Conservation (phyloP, 768 basidiomycete genomes). For the Mycena leptocephala region DNA sequence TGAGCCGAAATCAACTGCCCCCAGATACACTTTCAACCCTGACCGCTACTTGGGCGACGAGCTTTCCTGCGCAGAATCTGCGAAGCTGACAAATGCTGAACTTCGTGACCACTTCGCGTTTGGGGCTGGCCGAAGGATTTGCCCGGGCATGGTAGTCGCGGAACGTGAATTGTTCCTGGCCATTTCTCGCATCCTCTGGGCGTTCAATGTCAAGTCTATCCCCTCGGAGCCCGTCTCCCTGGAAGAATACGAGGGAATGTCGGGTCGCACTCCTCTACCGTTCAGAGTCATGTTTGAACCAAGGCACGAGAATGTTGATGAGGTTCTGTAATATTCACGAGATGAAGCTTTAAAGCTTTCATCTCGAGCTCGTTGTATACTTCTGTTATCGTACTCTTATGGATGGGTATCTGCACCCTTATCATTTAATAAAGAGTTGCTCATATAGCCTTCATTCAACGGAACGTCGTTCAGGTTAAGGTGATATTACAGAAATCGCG, state of each 20-base stretch:
- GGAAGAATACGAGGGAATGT: slow-evolving; percentile 15
- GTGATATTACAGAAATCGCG: no score
- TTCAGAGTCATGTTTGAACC: background rate
- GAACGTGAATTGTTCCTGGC: slow-evolving; percentile 54
- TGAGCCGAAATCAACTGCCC: background rate
- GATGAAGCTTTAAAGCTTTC: no score
- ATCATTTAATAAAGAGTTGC: no score
- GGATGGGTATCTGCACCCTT: no score
- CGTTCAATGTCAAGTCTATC: slow-evolving; percentile 45
- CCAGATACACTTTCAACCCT: slow-evolving; percentile 44
- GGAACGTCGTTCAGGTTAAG: no score
- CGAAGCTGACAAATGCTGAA: slow-evolving; percentile 38
- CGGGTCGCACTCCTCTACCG: slow-evolving; percentile 15
- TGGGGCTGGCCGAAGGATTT: slow-evolving; percentile 51
- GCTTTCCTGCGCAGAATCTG: slow-evolving; percentile 44
- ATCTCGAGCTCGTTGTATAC: no score
- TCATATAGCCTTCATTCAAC: no score
- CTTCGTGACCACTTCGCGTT: slow-evolving; percentile 52
- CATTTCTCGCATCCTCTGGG: slow-evolving; percentile 54
- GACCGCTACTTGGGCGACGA: slow-evolving; percentile 50
- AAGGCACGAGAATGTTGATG: background rate
- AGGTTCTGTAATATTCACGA: background rate
- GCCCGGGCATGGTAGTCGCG: slow-evolving; percentile 53
- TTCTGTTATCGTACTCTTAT: no score
- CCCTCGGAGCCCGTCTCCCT: slow-evolving; percentile 49